Base-by-base conservation (phyloP, 371 early-diverging fungal genomes). In the Phascolomyces articulosus region DNA sequence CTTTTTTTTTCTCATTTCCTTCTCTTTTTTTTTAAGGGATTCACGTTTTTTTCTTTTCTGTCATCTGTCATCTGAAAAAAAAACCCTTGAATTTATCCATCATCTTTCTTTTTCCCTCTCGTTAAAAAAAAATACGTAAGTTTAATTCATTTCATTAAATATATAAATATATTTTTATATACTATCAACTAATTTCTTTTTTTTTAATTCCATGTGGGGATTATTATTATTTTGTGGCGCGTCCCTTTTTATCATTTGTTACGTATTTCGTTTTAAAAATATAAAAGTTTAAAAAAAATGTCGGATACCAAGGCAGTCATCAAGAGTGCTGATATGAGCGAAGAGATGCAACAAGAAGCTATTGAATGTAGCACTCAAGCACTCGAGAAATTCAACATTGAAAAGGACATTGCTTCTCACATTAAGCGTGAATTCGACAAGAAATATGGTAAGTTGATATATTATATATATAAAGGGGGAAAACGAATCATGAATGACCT, bases 371-470 rank as follows among this genome's bases (percentile, higher is more conserved):
- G 97, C 54, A 88, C 91, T 60, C 90, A 90, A 67, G 98, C 98
- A 24, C 89, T 96, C 80, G 95, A 95, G 62, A 94, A 95, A 73
- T 94, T 90, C 87, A 93, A 91, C 66, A 90, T 96, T 63, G 98
- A 97, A 77, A 98, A 97, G 85, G 98, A 98, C 66, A 96, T 98
- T 71, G 98, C 98, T 40, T 93, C 96, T 38, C 89, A 90, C 79
- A 94, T 98, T 85, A 98, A 98, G 87, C 91, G 95, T 66, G 96
- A 97, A 71, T 98, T 97, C 72, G 98, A 98, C 88, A 94, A 93
- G 80, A 95, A 96, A 86, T 96, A 95, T 80, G 95, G 82, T 75
- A 77, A 69, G 71, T 53, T 41, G 16, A 11, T 41, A n/a, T 38
- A 11, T 15, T 9, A 41, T 41, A 41, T n/a, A 11, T 3, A 41